Evolutionary conservation across 192 early-diverging fungal species (phyloP).

Genomic region (Radiomyces spectabilis): DNA sequence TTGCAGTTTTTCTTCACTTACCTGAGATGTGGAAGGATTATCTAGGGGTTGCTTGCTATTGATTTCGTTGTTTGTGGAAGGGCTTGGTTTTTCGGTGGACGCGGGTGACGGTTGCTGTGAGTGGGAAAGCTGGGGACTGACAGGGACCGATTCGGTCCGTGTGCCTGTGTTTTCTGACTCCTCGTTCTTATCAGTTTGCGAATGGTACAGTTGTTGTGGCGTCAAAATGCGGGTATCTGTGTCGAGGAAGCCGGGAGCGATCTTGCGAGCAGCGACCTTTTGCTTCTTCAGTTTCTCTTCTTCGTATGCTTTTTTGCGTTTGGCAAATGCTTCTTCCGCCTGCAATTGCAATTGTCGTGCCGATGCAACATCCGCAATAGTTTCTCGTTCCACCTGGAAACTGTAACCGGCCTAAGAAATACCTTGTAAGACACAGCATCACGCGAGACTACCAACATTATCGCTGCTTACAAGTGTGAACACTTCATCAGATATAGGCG

Average conservation of each 20-base stretch:
- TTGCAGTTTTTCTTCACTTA: no score
- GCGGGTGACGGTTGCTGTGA: background rate
- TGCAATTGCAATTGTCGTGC: slow-evolving; percentile 25
- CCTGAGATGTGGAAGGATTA: no score
- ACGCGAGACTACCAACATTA: background rate
- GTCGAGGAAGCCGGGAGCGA: slow-evolving; percentile 59
- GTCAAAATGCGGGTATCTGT: slow-evolving; percentile 51
- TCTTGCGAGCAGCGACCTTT: slow-evolving; percentile 47
- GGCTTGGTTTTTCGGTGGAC: no score
- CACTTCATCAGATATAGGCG: slow-evolving; percentile 24
- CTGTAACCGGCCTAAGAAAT: slow-evolving; percentile 31
- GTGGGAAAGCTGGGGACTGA: no score
- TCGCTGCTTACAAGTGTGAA: slow-evolving; percentile 14
- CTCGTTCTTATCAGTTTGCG: no score
- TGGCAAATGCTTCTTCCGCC: slow-evolving; percentile 17
- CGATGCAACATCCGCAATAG: slow-evolving; percentile 32
- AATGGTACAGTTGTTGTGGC: slow-evolving; percentile 6
- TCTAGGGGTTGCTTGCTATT: no score
- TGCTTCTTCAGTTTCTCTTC: slow-evolving; percentile 38
- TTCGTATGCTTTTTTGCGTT: slow-evolving; percentile 25
- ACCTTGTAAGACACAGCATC: background rate
- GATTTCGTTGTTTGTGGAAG: no score
- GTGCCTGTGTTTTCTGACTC: no score
- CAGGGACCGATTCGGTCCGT: no score
- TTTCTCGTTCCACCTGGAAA: slow-evolving; percentile 45